Percentiles rank a stretch among this genome's conserved stretches.
Conservation (phyloP, 495 filamentous ascomycete genomes). For the Parmelia sp. region DNA sequence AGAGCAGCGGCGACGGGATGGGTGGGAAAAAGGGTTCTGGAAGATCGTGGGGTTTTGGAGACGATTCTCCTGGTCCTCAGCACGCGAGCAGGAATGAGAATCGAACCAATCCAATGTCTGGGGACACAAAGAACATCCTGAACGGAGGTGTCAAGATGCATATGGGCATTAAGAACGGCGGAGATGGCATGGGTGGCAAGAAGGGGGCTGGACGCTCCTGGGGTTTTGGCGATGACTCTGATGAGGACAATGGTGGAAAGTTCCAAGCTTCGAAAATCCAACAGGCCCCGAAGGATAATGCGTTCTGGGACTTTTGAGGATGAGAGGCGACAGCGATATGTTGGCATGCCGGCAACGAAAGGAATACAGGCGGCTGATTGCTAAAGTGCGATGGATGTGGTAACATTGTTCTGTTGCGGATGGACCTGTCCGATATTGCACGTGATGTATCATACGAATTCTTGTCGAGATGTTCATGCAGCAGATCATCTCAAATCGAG, state of each 20-base stretch:
- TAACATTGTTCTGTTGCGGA: not conserved
- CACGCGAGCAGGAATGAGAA: slow-evolving; percentile 27
- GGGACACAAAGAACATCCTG: slow-evolving; percentile 29
- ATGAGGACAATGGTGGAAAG: slow-evolving; percentile 40
- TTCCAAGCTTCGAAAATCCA: slow-evolving; percentile 35
- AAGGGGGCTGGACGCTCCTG: slow-evolving; percentile 52
- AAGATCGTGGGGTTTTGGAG: slow-evolving; percentile 55
- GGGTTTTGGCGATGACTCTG: slow-evolving; percentile 54
- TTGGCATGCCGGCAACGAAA: slow-evolving; percentile 8
- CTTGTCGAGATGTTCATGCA: not conserved
- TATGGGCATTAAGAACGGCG: slow-evolving; percentile 51
- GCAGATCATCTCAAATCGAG: not conserved
- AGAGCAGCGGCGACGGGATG: slow-evolving; percentile 66
- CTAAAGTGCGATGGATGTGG: not conserved
- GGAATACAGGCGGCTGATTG: not conserved
- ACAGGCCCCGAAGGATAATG: slow-evolving; percentile 24
- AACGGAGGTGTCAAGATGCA: slow-evolving; percentile 22
- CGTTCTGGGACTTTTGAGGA: slow-evolving; percentile 48
- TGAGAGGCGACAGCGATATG: slow-evolving; percentile 11
- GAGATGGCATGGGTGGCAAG: slow-evolving; percentile 71
- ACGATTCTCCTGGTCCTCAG: slow-evolving; percentile 25
- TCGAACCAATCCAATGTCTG: slow-evolving; percentile 11
- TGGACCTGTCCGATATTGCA: not conserved
- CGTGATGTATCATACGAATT: not conserved
- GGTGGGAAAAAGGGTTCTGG: slow-evolving; percentile 57